Conservation (phyloP, 768 basidiomycete genomes). For the Pleurotus platypus region DNA sequence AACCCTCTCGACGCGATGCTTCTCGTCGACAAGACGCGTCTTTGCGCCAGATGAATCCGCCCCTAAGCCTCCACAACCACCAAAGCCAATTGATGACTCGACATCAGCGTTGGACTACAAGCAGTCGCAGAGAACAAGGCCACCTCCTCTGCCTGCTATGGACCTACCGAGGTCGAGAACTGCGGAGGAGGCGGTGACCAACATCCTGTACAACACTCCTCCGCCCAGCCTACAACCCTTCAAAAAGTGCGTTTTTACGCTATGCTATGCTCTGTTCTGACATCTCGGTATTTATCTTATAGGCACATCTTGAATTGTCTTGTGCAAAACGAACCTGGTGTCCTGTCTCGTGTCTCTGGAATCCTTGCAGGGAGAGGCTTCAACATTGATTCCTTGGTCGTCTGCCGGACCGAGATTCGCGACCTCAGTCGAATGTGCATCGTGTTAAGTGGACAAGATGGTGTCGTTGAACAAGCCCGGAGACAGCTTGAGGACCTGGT, state of each 20-base stretch:
- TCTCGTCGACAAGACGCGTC: constrained; percentile 32
- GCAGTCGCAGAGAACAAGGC: constrained; percentile 59
- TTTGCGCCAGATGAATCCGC: constrained; percentile 22
- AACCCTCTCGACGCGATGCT: constrained; percentile 26
- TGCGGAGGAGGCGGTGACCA: constrained; percentile 96
- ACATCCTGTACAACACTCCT: constrained; percentile 95
- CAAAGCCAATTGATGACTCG: constrained; percentile 83
- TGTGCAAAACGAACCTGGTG: constrained; percentile 98
- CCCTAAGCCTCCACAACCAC: constrained; percentile 58
- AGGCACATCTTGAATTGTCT: constrained; percentile 97
- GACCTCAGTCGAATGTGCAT: constrained; percentile 98
- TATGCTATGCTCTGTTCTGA: not conserved
- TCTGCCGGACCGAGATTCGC: constrained; percentile 95
- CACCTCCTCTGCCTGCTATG: constrained; percentile 82
- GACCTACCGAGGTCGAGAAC: constrained; percentile 80
- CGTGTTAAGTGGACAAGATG: constrained; percentile 94
- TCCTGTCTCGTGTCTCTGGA: constrained; percentile 96
- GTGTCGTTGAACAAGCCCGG: constrained; percentile 95
- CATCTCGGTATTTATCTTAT: constrained; percentile 13
- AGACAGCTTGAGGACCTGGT: constrained; percentile 96
- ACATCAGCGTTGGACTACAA: constrained; percentile 96
- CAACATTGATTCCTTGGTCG: constrained; percentile 98
- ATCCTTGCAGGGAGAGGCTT: constrained; percentile 96
- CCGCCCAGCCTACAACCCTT: constrained; percentile 88
- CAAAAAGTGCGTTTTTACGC: constrained; percentile 67